Conservation (phyloP, 768 basidiomycete genomes). For the Naganishia antarctica region DNA sequence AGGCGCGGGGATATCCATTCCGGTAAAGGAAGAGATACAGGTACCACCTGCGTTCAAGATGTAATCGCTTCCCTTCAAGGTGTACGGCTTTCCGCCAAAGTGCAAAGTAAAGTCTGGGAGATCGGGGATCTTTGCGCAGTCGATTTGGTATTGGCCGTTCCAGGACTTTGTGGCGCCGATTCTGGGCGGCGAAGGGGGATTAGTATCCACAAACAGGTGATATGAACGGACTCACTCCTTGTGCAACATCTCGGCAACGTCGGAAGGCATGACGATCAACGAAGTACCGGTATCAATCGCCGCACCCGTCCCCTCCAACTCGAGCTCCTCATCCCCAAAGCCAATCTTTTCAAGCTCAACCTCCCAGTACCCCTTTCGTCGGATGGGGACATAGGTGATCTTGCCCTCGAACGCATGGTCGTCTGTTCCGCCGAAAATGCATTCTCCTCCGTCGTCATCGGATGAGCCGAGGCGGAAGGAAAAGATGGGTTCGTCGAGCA, state of each 20-base stretch:
- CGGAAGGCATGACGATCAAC: conserved; percentile 84
- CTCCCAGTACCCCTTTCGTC: conserved; percentile 97
- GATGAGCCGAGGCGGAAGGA: conserved; percentile 86
- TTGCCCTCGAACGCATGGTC: conserved; percentile 67
- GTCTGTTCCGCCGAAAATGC: conserved; percentile 87
- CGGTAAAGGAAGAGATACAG: conserved; percentile 89
- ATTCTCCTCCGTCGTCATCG: conserved; percentile 84
- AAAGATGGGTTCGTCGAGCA: conserved; percentile 82
- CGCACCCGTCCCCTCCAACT: conserved; percentile 82
- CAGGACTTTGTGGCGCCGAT: conserved; percentile 91
- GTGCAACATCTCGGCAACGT: conserved; percentile 97
- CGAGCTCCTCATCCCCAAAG: conserved; percentile 81
- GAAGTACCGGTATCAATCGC: conserved; percentile 68
- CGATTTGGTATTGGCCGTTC: conserved; percentile 92
- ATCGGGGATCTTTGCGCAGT: conserved; percentile 74
- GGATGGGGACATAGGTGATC: conserved; percentile 79
- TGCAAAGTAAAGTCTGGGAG: conserved; percentile 80
- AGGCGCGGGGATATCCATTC: conserved; percentile 71
- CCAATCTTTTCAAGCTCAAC: conserved; percentile 81
- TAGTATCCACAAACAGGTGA: neutral
- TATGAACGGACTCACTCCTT: conserved; percentile 45
- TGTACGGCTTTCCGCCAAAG: conserved; percentile 74
- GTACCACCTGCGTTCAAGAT: conserved; percentile 83
- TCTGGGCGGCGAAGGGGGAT: conserved; percentile 36
- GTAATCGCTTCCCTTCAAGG: conserved; percentile 76